These are phyloP conservation scores for Begonia masoniana DNA, from an alignment of 306 rosid species.

Conservation along the genomic window DNA sequence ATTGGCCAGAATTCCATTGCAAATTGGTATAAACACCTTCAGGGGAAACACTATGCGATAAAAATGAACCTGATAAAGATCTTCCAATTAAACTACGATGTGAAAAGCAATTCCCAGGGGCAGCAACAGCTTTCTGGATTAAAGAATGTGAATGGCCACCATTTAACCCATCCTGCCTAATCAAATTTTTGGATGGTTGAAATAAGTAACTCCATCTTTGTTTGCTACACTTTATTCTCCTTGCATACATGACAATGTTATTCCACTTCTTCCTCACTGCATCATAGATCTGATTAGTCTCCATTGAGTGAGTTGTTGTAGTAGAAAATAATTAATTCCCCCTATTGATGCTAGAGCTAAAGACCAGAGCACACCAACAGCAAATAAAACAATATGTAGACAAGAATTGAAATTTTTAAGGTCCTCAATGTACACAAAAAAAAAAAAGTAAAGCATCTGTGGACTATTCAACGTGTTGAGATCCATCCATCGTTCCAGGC, in stretches of 20 bases:
- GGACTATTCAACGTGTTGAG: too few relatives aligned
- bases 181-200: constrained; percentile 41
- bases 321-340: not conserved
- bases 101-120: constrained; percentile 16
- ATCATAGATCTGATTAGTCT: not conserved
- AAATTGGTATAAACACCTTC: constrained; percentile 21
- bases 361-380: not conserved
- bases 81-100: constrained; percentile 29
- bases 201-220: constrained; percentile 48
- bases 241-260: constrained; percentile 54
- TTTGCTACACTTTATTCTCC: constrained; percentile 55
- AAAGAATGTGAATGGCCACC: constrained; percentile 27
- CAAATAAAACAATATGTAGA: not conserved
- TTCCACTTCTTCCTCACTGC: constrained; percentile 19
- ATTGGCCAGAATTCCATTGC: constrained; percentile 23
- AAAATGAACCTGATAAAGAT: constrained; percentile 23
- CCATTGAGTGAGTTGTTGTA: not conserved
- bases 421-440: too few relatives aligned
- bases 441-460: too few relatives aligned
- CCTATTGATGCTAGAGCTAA: not conserved
- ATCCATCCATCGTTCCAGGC: too few relatives aligned
- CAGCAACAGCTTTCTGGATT: constrained; percentile 14
- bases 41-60: constrained; percentile 18
- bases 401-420: too few relatives aligned
- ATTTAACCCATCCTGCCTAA: constrained; percentile 24